phyloP scores from a whole-genome alignment of 192 early-diverging fungal species.

The Podila clonocystis region DNA sequence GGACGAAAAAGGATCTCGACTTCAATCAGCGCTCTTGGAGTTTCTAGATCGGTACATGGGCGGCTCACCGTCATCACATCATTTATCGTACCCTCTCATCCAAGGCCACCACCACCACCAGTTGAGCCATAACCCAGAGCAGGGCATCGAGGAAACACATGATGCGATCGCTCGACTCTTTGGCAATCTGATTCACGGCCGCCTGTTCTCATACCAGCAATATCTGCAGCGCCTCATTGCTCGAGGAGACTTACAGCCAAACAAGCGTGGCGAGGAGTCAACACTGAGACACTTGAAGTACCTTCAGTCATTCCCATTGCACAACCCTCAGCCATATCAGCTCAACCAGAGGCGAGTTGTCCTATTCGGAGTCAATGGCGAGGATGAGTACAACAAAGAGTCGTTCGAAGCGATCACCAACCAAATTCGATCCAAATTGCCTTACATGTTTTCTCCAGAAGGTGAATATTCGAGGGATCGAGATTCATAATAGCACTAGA shows the following conservation, averaged over 20 bases:
- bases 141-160: conserved; percentile 30
- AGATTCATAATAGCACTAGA: too few species aligned
- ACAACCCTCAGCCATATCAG: conserved; percentile 42
- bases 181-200: conserved; percentile 61
- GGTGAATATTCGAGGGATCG: conserved; percentile 22
- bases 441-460: conserved; percentile 47
- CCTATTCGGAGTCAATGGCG: conserved; percentile 52
- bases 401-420: conserved; percentile 39
- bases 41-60: conserved; percentile 62
- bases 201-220: conserved; percentile 66
- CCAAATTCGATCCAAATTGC: conserved; percentile 48
- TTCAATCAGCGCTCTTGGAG: conserved; percentile 60
- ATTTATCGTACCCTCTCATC: background rate
- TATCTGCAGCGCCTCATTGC: conserved; percentile 68
- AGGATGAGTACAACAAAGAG: conserved; percentile 39
- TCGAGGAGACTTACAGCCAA: conserved; percentile 58
- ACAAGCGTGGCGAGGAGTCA: conserved; percentile 35
- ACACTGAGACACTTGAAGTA: conserved; percentile 57
- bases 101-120: conserved; percentile 2
- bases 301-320: conserved; percentile 57
- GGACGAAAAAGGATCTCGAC: conserved; percentile 22
- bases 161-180: conserved; percentile 56
- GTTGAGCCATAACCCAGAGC: conserved; percentile 10
- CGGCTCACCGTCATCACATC: conserved; percentile 1
- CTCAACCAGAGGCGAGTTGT: conserved; percentile 62